These are phyloP conservation scores for Coprinopsis sp. DNA, from an alignment of 768 basidiomycete species.

Conservation along the genomic window DNA sequence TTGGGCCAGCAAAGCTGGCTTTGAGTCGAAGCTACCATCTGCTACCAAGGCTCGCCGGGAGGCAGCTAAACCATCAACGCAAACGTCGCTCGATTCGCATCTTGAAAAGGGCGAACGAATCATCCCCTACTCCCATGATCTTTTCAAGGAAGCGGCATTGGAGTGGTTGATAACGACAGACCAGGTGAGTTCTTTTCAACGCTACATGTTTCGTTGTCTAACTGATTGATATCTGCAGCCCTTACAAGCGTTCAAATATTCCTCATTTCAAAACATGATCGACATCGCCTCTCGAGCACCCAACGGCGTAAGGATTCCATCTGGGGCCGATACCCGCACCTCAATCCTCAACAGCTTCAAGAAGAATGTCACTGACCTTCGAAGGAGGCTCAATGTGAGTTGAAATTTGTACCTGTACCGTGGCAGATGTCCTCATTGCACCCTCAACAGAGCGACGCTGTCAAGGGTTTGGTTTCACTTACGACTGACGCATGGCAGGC, in stretches of 20 bases:
- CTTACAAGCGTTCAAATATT: conserved; percentile 30
- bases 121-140: conserved; percentile 24
- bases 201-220: conserved; percentile 1
- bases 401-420: not conserved
- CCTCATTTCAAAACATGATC: conserved; percentile 32
- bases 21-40: too few relatives aligned
- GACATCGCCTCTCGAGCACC: conserved; percentile 31
- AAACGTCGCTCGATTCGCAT: too few relatives aligned
- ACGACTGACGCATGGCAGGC: conserved; percentile 42
- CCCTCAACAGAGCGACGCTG: not conserved
- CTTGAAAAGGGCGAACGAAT: too few relatives aligned
- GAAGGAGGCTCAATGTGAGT: conserved; percentile 12
- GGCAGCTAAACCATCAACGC: too few relatives aligned
- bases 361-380: conserved; percentile 10
- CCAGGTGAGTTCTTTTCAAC: conserved; percentile 24
- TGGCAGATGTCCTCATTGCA: too few relatives aligned
- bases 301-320: conserved; percentile 32
- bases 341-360: conserved; percentile 28
- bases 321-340: conserved; percentile 18
- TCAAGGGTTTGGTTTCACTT: conserved; percentile 8
- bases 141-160: conserved; percentile 25
- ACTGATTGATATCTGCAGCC: conserved; percentile 21
- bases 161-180: conserved; percentile 37
- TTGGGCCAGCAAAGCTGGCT: too few relatives aligned
- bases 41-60: too few relatives aligned